Base-by-base conservation (phyloP, 2,329 filamentous ascomycete species). In the Pseudogymnoascus sp. region DNA sequence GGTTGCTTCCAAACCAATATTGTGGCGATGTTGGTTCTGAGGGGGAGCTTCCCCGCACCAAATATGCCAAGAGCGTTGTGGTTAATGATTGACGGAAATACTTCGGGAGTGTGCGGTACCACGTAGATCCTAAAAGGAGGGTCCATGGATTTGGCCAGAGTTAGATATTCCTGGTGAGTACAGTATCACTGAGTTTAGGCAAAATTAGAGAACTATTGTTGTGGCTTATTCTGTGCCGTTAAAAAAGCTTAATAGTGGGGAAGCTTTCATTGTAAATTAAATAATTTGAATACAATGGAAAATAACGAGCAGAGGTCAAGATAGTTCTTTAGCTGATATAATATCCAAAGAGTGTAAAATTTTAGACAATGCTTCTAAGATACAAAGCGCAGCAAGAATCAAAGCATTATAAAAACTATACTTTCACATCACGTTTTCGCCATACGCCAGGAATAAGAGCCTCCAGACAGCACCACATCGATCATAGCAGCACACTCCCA, bases 71-170 rank as follows among this genome's bases (percentile, higher is more conserved):
- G 27, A 12, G n/a, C 9, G 44, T 12, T 55, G 2, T 1, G 5
- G 33, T 55, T 12, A 12, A 55, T 55, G 44, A 33, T 55, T 55
- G n/a, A 55, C 27, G 44, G 44, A 17, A 55, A 55, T 55, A 55
- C 44, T 29, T 51, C 44, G n/a, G 44, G 27, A 55, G 27, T 29
- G 10, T 10, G 27, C n/a, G 10, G 29, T 31, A 15, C 44, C 25
- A 51, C 10, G 44, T 4, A 15, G 25, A 55, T 55, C n/a, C 9
- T 5, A 33, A 12, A 9, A 55, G 27, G 2, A 33, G 21, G 7
- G n/a, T 9, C 15, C 21, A n/a, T 6, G 31, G 7, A 17, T 17
- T 51, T 31, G 44, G 13, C 27, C 31, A 31, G 31, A 51, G 4
- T 12, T 8, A 33, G 9, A 33, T 55, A 5, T 48, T n/a, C 27